Conservation (phyloP, 2,329 filamentous ascomycete genomes). For the Colletotrichum limetticola region DNA sequence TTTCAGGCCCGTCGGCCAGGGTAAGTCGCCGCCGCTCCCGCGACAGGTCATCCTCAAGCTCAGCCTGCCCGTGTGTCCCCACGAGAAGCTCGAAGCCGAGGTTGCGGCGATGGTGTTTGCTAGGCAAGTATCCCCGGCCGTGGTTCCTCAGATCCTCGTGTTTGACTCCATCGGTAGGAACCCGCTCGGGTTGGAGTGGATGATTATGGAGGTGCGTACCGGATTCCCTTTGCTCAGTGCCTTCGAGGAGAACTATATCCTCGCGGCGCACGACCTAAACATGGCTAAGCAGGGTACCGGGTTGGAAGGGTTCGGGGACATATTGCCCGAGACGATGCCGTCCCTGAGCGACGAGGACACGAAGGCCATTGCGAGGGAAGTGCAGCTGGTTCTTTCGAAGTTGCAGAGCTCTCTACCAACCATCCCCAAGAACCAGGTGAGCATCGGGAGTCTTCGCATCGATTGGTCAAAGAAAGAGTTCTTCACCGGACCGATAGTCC, state of each 20-base stretch:
- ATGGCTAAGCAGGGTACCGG: conserved; percentile 5
- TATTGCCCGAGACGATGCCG: neutral
- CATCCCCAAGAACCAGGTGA: neutral
- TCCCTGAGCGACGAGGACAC: neutral
- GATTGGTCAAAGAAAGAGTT: conserved; percentile 23
- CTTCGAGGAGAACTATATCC: neutral
- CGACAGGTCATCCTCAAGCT: conserved; percentile 23
- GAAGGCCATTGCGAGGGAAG: neutral
- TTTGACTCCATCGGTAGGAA: conserved; percentile 34
- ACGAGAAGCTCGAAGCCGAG: conserved; percentile 31
- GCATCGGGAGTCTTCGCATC: conserved; percentile 28
- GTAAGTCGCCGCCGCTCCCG: neutral
- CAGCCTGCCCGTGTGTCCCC: conserved; percentile 23
- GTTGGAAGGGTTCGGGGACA: neutral
- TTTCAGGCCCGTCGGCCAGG: too few relatives aligned
- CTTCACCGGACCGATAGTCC: conserved; percentile 10
- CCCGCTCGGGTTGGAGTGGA: conserved; percentile 32
- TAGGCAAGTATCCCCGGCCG: neutral
- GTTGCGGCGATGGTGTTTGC: conserved; percentile 34
- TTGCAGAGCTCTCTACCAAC: neutral
- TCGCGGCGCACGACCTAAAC: neutral
- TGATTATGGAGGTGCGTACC: conserved; percentile 25
- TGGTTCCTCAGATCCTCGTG: conserved; percentile 14
- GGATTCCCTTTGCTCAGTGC: conserved; percentile 12
- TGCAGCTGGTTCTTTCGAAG: neutral